A percentile compares a stretch with the other conserved stretches of the same genome.
These are phyloP conservation scores for Fusarium scirpi DNA, from an alignment of 2,329 filamentous ascomycete species.

Conservation along the genomic window DNA sequence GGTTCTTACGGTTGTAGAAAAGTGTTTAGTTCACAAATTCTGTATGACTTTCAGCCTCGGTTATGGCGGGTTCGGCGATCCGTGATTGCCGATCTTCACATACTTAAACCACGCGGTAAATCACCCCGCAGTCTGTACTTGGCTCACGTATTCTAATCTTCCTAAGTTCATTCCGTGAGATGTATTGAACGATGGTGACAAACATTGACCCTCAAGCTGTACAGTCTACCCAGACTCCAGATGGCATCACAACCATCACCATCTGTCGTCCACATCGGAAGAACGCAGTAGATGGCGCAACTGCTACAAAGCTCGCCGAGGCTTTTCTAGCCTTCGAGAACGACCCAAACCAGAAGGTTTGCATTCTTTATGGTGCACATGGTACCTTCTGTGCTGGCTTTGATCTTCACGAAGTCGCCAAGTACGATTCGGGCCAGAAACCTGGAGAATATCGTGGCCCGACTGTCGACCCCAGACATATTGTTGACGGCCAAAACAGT, in stretches of 20 bases:
- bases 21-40: not conserved
- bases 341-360: not conserved
- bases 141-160: no score
- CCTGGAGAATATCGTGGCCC: conserved; percentile 1
- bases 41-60: not conserved
- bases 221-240: not conserved
- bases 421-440: not conserved
- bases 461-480: not conserved
- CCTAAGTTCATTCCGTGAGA: not conserved
- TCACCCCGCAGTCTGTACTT: not conserved
- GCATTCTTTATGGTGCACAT: conserved; percentile 9
- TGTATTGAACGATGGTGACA: not conserved
- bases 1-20: accelerated
- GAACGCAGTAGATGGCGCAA: conserved; percentile 14
- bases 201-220: not conserved
- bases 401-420: conserved; percentile 21
- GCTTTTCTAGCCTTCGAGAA: conserved; percentile 3
- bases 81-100: not conserved
- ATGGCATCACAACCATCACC: conserved; percentile 20
- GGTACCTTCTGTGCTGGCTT: conserved; percentile 17
- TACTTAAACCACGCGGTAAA: not conserved
- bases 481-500: not conserved
- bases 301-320: conserved; percentile 13
- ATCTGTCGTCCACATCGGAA: conserved; percentile 13
- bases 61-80: not conserved